Percentiles rank a stretch among this genome's conserved stretches.
phyloP scores from a whole-genome alignment of 2,329 filamentous ascomycete species.

The Pseudogymnoascus sp. region DNA sequence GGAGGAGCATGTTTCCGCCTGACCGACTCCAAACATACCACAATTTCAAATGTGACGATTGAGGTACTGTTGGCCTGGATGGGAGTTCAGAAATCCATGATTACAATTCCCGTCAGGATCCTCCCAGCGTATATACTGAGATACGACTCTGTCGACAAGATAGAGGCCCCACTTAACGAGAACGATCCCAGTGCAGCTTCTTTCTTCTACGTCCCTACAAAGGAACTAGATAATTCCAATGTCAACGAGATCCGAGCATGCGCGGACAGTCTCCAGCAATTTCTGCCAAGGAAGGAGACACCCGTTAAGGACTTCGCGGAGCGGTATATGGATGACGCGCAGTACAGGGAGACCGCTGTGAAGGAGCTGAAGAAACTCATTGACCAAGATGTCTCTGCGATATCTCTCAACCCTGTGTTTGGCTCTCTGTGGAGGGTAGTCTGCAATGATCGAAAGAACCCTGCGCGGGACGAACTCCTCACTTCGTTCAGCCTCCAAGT shows the following conservation, averaged over 20 bases:
- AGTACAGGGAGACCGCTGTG: conserved; percentile 33
- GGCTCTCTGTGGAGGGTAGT: conserved; percentile 42
- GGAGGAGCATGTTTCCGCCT: not conserved
- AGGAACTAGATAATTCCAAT: no score
- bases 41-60: not conserved
- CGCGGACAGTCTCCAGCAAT: not conserved
- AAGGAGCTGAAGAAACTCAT: conserved; percentile 37
- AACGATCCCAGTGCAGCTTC: not conserved
- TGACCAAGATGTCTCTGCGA: conserved; percentile 33
- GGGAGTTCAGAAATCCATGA: not conserved
- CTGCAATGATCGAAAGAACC: conserved; percentile 36
- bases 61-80: not conserved
- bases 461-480: not conserved
- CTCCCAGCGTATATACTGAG: not conserved
- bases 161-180: not conserved
- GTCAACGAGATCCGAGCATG: not conserved
- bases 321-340: conserved; percentile 32
- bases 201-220: not conserved
- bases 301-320: conserved; percentile 25
- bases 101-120: not conserved
- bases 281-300: conserved; percentile 25
- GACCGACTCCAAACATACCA: not conserved
- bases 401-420: conserved; percentile 43
- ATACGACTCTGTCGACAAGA: not conserved
- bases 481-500: not conserved